Conservation (phyloP, 2,329 filamentous ascomycete species). For the Fusarium brevicatenulatum region DNA sequence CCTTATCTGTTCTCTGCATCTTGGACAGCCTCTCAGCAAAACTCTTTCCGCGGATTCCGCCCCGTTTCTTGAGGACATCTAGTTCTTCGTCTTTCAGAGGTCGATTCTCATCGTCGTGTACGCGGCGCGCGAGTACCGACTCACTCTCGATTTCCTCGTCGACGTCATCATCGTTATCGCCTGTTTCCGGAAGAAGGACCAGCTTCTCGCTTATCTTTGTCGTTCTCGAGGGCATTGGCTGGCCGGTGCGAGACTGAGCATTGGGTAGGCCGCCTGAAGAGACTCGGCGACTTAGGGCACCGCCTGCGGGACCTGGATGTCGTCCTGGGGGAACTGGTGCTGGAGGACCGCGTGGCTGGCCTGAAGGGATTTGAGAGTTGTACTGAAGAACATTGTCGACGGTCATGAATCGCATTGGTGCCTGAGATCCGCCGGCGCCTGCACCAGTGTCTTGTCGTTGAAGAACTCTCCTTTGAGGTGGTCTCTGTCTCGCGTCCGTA, state of each 20-base stretch:
- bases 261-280: conserved; percentile 54
- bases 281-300: conserved; percentile 41
- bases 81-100: conserved; percentile 76
- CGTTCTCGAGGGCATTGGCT: conserved; percentile 81
- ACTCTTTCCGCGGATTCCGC: conserved; percentile 78
- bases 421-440: conserved; percentile 44
- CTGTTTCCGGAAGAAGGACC: conserved; percentile 89
- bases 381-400: conserved; percentile 97
- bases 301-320: conserved; percentile 29
- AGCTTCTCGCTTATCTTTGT: conserved; percentile 97
- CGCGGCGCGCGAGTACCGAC: conserved; percentile 48
- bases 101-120: conserved; percentile 68
- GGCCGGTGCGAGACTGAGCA: conserved; percentile 58
- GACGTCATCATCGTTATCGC: conserved; percentile 63
- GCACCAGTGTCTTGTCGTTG: conserved; percentile 49
- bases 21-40: conserved; percentile 95
- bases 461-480: conserved; percentile 46
- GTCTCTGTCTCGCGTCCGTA: conserved; percentile 53
- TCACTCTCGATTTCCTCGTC: conserved; percentile 68
- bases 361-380: conserved; percentile 93
- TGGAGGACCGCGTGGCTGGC: conserved; percentile 82
- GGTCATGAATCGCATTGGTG: conserved; percentile 78
- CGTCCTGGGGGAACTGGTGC: conserved; percentile 53
- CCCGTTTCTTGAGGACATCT: conserved; percentile 70
- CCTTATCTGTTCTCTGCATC: conserved; percentile 83